Percentiles rank a stretch among this genome's conserved stretches.
These are phyloP conservation scores for Suhomyces yuchorum DNA, from an alignment of 1,139 yeast genomes.

Conservation along the genomic window DNA sequence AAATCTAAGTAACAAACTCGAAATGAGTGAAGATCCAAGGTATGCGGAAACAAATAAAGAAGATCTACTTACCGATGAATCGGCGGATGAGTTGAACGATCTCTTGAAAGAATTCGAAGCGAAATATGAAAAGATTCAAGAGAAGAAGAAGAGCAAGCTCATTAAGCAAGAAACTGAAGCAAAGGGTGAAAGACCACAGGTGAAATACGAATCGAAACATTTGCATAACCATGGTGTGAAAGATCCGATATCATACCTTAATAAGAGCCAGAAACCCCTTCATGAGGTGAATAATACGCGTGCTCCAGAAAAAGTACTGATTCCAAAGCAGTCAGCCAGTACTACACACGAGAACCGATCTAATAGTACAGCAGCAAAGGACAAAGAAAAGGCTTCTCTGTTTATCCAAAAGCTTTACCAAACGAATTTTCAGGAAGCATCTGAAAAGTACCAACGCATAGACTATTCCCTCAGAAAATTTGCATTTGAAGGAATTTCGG, in stretches of 20 bases:
- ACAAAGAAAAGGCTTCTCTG: conserved; percentile 9
- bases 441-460: conserved; percentile 12
- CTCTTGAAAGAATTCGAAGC: conserved; percentile 26
- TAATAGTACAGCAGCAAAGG: not conserved
- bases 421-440: conserved; percentile 13
- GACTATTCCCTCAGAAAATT: conserved; percentile 22
- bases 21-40: conserved; percentile 22
- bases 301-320: not conserved
- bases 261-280: not conserved
- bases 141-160: conserved; percentile 14
- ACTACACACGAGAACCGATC: not conserved
- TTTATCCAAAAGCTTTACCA: conserved; percentile 17
- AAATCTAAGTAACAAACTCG: not conserved
- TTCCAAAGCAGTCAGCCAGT: not conserved
- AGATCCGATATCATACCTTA: too few relatives aligned
- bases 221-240: too few relatives aligned
- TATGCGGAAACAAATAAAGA: conserved; percentile 16
- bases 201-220: too few relatives aligned
- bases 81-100: conserved; percentile 28
- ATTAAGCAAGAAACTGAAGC: not conserved
- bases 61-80: conserved; percentile 26
- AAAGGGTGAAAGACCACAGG: conserved; percentile 1
- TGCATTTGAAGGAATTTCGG: conserved; percentile 21
- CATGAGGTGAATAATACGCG: not conserved
- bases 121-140: conserved; percentile 20